A percentile compares a stretch with the other conserved stretches of the same genome.
phyloP scores from a whole-genome alignment of 2,329 filamentous ascomycete species.

The Graphiopsis chlorocephala region DNA sequence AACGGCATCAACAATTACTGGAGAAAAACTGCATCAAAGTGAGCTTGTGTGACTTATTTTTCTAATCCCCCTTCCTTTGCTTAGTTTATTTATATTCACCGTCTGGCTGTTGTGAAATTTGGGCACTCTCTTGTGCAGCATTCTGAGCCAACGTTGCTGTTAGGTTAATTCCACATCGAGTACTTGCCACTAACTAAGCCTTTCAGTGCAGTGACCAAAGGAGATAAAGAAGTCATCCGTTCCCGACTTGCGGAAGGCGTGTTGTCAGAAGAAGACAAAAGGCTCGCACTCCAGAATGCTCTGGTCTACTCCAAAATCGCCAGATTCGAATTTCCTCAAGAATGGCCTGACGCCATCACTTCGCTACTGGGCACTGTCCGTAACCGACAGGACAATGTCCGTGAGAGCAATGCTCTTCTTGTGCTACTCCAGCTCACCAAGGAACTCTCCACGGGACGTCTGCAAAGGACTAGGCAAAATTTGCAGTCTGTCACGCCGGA shows the following conservation, averaged over 20 bases:
- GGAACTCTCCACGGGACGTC: conserved; percentile 76
- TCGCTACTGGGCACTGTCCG: conserved; percentile 20
- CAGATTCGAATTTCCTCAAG: conserved; percentile 80
- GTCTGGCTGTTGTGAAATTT: neutral
- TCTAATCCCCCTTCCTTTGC: neutral
- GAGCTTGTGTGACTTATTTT: conserved; percentile 28
- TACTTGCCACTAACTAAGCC: neutral
- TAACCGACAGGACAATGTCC: conserved; percentile 40
- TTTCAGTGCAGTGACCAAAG: conserved; percentile 56
- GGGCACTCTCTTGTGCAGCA: neutral
- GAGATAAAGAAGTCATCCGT: conserved; percentile 76
- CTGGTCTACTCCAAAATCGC: conserved; percentile 84
- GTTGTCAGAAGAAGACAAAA: conserved; percentile 70
- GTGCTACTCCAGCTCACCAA: conserved; percentile 85
- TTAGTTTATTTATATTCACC: neutral
- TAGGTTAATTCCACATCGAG: too few relatives aligned
- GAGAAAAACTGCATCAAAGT: conserved; percentile 73
- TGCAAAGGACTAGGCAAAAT: conserved; percentile 71
- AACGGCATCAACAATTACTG: conserved; percentile 96
- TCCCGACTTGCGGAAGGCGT: conserved; percentile 72
- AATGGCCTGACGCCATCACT: conserved; percentile 66
- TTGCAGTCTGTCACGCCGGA: conserved; percentile 79
- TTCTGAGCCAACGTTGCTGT: neutral
- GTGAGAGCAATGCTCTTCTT: conserved; percentile 54
- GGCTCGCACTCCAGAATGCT: conserved; percentile 82